Percentiles rank a stretch among this genome's conserved stretches.
These are phyloP conservation scores for Leptoxyphium fumago DNA, from an alignment of 2,329 filamentous ascomycete species.

Conservation along the genomic window DNA sequence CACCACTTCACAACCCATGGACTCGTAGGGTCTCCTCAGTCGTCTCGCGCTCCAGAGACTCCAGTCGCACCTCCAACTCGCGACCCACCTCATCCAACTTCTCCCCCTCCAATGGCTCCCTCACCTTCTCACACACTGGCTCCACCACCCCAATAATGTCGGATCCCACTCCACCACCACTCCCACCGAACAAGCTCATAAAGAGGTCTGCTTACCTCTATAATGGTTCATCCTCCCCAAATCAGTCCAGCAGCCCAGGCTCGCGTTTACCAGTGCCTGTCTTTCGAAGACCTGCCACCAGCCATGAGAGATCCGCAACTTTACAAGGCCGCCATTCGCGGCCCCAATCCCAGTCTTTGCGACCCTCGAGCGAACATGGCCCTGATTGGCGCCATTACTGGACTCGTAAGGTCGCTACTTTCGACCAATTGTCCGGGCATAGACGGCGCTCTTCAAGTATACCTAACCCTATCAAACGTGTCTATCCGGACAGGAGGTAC, in stretches of 20 bases:
- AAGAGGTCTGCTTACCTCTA: slow-evolving; percentile 52
- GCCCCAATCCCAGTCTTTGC: slow-evolving; percentile 1
- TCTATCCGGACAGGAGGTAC: slow-evolving; percentile 22
- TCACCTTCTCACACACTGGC: slow-evolving; percentile 29
- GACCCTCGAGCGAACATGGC: slow-evolving; percentile 4
- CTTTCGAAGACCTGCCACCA: slow-evolving; percentile 60
- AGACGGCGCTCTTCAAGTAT: slow-evolving; percentile 20
- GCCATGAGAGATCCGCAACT: slow-evolving; percentile 61
- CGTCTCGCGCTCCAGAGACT: slow-evolving; percentile 19
- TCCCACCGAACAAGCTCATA: slow-evolving; percentile 60
- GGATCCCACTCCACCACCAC: slow-evolving; percentile 22
- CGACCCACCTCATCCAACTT: slow-evolving; percentile 52
- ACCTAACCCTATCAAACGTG: slow-evolving; percentile 22
- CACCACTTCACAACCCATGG: slow-evolving; percentile 39
- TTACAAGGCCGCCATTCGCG: slow-evolving; percentile 31
- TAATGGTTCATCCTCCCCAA: slow-evolving; percentile 28
- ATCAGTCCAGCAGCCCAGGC: slow-evolving; percentile 33
- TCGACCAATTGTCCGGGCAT: slow-evolving; percentile 5
- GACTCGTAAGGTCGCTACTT: slow-evolving; percentile 14
- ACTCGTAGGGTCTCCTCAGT: slow-evolving; percentile 49
- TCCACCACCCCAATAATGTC: slow-evolving; percentile 51
- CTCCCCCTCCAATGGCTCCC: slow-evolving; percentile 45
- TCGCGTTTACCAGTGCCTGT: slow-evolving; percentile 50
- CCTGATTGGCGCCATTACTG: slow-evolving; percentile 21
- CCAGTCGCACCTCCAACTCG: slow-evolving; percentile 40